phyloP scores from a whole-genome alignment of 202 grass and related monocot species.

The Setaria viridis region DNA sequence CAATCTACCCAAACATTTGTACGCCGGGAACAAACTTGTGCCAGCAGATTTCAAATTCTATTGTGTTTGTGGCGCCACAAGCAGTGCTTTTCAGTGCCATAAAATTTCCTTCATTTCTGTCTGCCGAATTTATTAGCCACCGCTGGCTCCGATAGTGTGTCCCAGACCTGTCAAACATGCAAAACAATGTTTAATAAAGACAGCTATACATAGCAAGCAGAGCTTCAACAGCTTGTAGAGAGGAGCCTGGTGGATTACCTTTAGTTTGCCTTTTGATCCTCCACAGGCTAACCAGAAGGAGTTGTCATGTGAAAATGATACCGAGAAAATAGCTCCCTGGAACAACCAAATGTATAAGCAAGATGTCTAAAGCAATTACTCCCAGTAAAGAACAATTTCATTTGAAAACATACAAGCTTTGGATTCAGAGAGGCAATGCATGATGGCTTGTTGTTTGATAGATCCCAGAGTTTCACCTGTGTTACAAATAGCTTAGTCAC shows the following conservation, averaged over 20 bases:
- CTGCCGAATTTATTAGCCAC: constrained; percentile 66
- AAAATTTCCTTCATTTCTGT: constrained; percentile 39
- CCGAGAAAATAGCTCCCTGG: constrained; percentile 82
- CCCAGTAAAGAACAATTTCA: not conserved
- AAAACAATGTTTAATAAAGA: not conserved
- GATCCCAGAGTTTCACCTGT: constrained; percentile 93
- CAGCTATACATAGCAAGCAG: not conserved
- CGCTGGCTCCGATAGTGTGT: constrained; percentile 63
- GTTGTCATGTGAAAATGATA: constrained; percentile 78
- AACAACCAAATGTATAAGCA: constrained; percentile 32
- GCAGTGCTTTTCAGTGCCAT: constrained; percentile 3
- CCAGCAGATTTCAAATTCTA: not conserved
- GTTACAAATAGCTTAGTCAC: constrained; percentile 41
- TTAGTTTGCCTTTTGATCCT: constrained; percentile 87
- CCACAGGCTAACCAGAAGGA: constrained; percentile 83
- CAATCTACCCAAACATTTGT: constrained; percentile 26
- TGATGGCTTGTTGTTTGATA: constrained; percentile 76
- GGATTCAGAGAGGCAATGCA: constrained; percentile 75
- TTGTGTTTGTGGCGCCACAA: not conserved
- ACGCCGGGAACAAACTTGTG: not conserved
- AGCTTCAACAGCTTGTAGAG: not conserved
- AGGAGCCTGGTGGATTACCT: constrained; percentile 49
- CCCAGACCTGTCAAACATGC: constrained; percentile 71
- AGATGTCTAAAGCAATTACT: constrained; percentile 23
- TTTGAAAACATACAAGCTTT: constrained; percentile 66